Evolutionary conservation across 306 rosid genomes (phyloP), one percentile per base, ranked within the genome.

Genomic region (Corylus avellana): DNA sequence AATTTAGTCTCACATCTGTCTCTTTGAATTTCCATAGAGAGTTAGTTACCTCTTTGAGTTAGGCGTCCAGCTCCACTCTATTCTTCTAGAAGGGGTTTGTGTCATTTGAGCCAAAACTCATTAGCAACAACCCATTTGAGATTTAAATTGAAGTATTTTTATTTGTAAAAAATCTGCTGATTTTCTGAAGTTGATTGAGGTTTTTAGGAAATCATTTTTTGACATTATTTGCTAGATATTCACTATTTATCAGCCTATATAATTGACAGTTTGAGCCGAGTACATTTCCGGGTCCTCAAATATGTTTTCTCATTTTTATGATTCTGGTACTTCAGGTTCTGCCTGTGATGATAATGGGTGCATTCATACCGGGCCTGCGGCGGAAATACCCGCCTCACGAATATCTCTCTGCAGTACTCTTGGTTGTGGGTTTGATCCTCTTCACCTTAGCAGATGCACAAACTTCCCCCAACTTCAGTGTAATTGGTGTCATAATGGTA

Each of bases 341-440:
- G 63, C 99, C 99, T 1, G 99, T 95, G 91, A 95, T 95, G 99
- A 78, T 95, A 63, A 95, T 95, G 98, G 99, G 99, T 5, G 99
- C 98, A 12, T 93, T 95, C 86, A 93, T 95, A 67, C 99, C 98
- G 16, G 99, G 99, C 68, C 79, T 95, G 64, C 89, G 96, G 75
- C 78, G 98, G 79, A 95, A 95, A 84, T 95, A 95, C 80, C 98
- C 99, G 0, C 25, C 87, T 55, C 97, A 93, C 51, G 99, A 95
- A 78, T 95, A 95, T 47, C 4, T 91, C 55, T 92, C 99, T 47
- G 99, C 99, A 37, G 44, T 93, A 59, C 96, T 95, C 81, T 79
- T 95, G 75, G 99, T 95, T 2, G 93, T 88, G 78, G 99, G 99
- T 57, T 89, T 95, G 94, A 95, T 95, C 81, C 87, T 95, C 27